Base-by-base conservation (phyloP, 257 asterid species). In the Cruciata laevipes region DNA sequence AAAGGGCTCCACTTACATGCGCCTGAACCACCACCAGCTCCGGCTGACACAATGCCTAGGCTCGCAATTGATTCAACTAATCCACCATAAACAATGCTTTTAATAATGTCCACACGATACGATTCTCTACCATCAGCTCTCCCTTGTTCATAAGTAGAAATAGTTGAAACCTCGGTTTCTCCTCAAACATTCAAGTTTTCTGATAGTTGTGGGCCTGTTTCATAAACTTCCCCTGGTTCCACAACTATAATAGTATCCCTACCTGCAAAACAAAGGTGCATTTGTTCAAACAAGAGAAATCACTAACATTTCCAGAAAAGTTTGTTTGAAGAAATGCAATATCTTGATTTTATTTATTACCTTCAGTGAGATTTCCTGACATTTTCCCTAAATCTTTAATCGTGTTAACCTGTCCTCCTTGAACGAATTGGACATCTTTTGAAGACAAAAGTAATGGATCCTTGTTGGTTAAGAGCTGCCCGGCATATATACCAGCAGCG, bases 1-100 rank as follows among this genome's bases (percentile, higher is more conserved):
- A 42, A 42, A 42, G 51, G 20, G 57, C 69, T 49, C 61, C 68
- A 75, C 93, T 88, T 75, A 90, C 97, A 77, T 76, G 97, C 87
- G 27, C 82, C 72, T 1, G 96, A 78, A 70, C 82, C 86, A 67
- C 91, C 93, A 72, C 89, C 94, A 18, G 85, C 95, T 32, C 96
- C 97, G 53, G 97, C 85, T 6, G 96, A 81, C 5, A 91, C 88
- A 47, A 91, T 65, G 14, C 96, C 83, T 44, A 87, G 80, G 83
- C 96, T 89, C 30, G 91, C 82, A 44, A 89, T 74, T 7, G 89
- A 82, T 73, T 91, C 95, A 0, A 86, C 85, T 58, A 89, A 81
- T 16, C 96, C 96, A 32, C 95, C 95, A 61, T 85, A 91, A 33
- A 88, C 88, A 44, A 91, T 75, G 81, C 96, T 89, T 65, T 85